phyloP scores from a whole-genome alignment of 768 basidiomycete genomes.

The Scleroderma citrinum region DNA sequence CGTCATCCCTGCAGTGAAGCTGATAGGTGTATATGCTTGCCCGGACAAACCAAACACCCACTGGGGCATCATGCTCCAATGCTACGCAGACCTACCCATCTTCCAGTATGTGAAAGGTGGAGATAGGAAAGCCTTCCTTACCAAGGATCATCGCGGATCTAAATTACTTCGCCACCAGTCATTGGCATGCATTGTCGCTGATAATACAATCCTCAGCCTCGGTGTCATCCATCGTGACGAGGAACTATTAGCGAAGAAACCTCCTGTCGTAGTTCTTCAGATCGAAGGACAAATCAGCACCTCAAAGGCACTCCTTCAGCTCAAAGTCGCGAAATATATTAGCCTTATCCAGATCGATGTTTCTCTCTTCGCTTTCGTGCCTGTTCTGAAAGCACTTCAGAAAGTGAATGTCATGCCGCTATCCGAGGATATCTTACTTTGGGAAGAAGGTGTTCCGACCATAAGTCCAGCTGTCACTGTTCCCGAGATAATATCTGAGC shows the following conservation, averaged over 20 bases:
- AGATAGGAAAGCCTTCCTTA: conserved; percentile 34
- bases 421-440: conserved; percentile 46
- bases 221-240: conserved; percentile 51
- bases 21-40: conserved; percentile 33
- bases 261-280: conserved; percentile 49
- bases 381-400: conserved; percentile 54
- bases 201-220: conserved; percentile 45
- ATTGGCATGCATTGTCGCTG: conserved; percentile 45
- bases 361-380: conserved; percentile 57
- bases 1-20: conserved; percentile 30
- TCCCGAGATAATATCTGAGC: conserved; percentile 21
- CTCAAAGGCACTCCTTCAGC: conserved; percentile 32
- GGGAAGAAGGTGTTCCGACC: conserved; percentile 31
- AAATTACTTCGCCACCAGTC: conserved; percentile 50
- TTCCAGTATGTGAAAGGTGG: conserved; percentile 28
- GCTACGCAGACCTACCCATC: conserved; percentile 32
- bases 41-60: conserved; percentile 22
- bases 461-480: conserved; percentile 5
- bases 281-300: conserved; percentile 40
- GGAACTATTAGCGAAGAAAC: conserved; percentile 39
- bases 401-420: conserved; percentile 40
- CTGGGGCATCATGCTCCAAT: conserved; percentile 39
- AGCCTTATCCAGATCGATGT: conserved; percentile 54
- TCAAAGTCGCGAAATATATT: conserved; percentile 33
- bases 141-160: conserved; percentile 29